phyloP scores from a whole-genome alignment of 75 land plant genomes.

The Adiantum capillusveneris region DNA sequence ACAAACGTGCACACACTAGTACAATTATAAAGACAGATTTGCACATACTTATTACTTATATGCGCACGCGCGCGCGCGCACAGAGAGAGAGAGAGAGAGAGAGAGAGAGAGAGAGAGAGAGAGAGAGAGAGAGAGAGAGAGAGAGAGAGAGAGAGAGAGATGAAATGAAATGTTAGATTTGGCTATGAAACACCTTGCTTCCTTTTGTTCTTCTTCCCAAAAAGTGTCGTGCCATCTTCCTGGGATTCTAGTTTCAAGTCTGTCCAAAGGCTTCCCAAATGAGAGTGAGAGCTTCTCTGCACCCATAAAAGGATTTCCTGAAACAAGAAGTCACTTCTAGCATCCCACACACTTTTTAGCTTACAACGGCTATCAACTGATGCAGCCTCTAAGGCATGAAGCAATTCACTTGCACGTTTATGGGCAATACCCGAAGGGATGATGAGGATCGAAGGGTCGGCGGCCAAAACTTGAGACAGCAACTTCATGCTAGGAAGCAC shows the following conservation, averaged over 20 bases:
- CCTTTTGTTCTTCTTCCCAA: conserved; percentile 24
- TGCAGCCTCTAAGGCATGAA: conserved; percentile 25
- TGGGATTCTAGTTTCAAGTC: conserved; percentile 44
- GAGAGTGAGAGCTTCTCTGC: conserved; percentile 35
- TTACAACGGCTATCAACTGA: conserved; percentile 48
- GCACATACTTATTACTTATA: no score
- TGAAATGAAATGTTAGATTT: no score
- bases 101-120: no score
- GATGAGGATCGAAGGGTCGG: conserved; percentile 47
- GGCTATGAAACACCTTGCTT: no score
- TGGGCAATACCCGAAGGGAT: conserved; percentile 58
- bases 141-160: no score
- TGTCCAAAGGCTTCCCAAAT: conserved; percentile 55
- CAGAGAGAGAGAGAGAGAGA: no score
- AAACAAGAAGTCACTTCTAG: conserved; percentile 39
- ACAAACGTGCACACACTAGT: no score
- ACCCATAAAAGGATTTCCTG: conserved; percentile 62
- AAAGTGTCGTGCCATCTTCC: conserved; percentile 40
- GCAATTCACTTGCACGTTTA: conserved; percentile 61
- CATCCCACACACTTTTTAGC: conserved; percentile 45
- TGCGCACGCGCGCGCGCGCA: no score
- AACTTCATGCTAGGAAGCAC: conserved; percentile 65
- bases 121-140: no score
- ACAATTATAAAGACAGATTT: no score
- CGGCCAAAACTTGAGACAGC: conserved; percentile 40